phyloP scores from a whole-genome alignment of 805 yeast genomes.

The Sugiyamaella marilandica region DNA sequence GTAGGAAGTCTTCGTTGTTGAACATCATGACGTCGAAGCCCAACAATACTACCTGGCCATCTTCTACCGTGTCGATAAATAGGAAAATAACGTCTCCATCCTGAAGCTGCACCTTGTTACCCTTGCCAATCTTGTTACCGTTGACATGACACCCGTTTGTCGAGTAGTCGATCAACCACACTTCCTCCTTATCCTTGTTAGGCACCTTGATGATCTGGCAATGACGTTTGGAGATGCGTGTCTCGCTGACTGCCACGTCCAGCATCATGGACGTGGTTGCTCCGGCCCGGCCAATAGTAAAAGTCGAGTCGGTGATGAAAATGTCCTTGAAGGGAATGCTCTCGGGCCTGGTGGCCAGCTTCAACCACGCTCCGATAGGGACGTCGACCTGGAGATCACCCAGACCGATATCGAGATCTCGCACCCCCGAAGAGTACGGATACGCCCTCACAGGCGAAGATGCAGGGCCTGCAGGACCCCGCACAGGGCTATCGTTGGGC shows the following conservation, averaged over 20 bases:
- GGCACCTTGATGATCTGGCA: slow-evolving; percentile 53
- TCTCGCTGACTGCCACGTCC: slow-evolving; percentile 62
- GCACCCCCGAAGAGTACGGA: slow-evolving; percentile 16
- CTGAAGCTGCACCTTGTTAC: slow-evolving; percentile 54
- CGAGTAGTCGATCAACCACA: slow-evolving; percentile 77
- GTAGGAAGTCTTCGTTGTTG: slow-evolving; percentile 4
- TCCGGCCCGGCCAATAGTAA: slow-evolving; percentile 66
- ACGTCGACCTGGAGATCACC: slow-evolving; percentile 37
- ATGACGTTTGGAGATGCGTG: slow-evolving; percentile 77
- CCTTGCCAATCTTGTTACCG: slow-evolving; percentile 52
- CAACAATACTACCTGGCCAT: not conserved
- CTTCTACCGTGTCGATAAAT: slow-evolving; percentile 50
- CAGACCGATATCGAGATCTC: slow-evolving; percentile 19
- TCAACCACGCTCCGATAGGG: slow-evolving; percentile 52
- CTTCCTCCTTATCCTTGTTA: slow-evolving; percentile 50
- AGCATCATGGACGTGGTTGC: slow-evolving; percentile 7
- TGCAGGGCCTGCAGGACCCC: not conserved
- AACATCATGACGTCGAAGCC: slow-evolving; percentile 17
- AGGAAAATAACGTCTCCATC: slow-evolving; percentile 59
- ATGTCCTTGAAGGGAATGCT: slow-evolving; percentile 47
- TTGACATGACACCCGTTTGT: slow-evolving; percentile 77
- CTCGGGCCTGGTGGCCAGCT: slow-evolving; percentile 48
- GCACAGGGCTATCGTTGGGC: not conserved
- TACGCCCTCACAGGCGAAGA: slow-evolving; percentile 5
- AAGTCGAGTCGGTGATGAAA: slow-evolving; percentile 60